Percentiles rank a stretch among this genome's conserved stretches.
Conservation (phyloP, 768 basidiomycete species). For the Holtermannia corniformis region DNA sequence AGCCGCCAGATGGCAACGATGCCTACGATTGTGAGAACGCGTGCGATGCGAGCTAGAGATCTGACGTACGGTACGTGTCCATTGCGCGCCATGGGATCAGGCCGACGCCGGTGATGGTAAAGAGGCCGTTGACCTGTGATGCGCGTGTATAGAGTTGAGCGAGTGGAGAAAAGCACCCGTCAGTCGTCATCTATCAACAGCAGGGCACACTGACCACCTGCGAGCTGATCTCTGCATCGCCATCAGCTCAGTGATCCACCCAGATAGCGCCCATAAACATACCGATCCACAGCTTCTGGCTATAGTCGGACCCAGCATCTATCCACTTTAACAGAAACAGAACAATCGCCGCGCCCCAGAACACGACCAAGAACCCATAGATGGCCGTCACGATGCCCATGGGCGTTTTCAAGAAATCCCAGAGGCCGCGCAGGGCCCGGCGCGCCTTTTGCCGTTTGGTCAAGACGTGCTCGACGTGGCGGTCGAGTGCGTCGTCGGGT, state of each 20-base stretch:
- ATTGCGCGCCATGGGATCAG: constrained; percentile 65
- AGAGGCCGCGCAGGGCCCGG: constrained; percentile 58
- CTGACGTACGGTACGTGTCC: constrained; percentile 61
- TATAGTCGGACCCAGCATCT: constrained; percentile 58
- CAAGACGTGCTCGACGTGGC: constrained; percentile 69
- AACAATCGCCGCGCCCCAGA: constrained; percentile 76
- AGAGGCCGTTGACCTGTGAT: constrained; percentile 76
- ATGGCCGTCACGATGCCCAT: constrained; percentile 64
- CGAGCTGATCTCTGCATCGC: constrained; percentile 11
- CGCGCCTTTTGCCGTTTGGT: constrained; percentile 52
- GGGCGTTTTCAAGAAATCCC: constrained; percentile 77
- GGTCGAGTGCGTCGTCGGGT: constrained; percentile 50
- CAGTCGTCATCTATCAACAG: no score
- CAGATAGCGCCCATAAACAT: not conserved
- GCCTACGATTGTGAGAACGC: constrained; percentile 44
- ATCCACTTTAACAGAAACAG: constrained; percentile 58
- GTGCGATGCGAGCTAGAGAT: not conserved
- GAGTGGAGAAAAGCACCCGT: no score
- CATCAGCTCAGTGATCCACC: not conserved
- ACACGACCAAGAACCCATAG: constrained; percentile 69
- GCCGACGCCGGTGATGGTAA: constrained; percentile 68
- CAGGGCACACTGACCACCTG: no score
- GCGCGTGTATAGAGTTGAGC: no score
- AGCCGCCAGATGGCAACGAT: constrained; percentile 65
- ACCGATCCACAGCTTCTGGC: constrained; percentile 66